Conservation (phyloP, 768 basidiomycete genomes). For the Lentinus tigrinus region DNA sequence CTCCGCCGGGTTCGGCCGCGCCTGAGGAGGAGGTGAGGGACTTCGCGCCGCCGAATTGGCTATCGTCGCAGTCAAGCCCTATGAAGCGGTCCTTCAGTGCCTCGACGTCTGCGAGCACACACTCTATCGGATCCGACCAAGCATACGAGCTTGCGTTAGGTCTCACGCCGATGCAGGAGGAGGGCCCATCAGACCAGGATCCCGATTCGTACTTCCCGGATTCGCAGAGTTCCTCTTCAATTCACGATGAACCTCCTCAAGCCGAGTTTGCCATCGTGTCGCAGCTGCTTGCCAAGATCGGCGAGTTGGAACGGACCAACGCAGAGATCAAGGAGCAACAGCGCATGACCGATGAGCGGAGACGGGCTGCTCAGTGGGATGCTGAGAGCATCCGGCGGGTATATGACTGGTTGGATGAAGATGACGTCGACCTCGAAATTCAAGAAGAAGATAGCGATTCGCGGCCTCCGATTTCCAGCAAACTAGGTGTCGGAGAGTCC, state of each 20-base stretch:
- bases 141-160: background rate
- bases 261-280: slow-evolving; percentile 53
- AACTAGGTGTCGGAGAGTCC: slow-evolving; percentile 9
- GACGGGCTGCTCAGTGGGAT: slow-evolving; percentile 71
- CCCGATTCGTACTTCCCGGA: slow-evolving; percentile 21
- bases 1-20: slow-evolving; percentile 2
- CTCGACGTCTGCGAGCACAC: background rate
- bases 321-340: slow-evolving; percentile 65
- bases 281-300: slow-evolving; percentile 71
- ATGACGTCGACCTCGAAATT: slow-evolving; percentile 48
- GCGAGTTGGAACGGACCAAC: slow-evolving; percentile 76
- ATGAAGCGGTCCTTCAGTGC: slow-evolving; percentile 2
- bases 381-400: slow-evolving; percentile 66
- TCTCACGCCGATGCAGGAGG: slow-evolving; percentile 1
- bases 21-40: slow-evolving; percentile 19
- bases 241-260: slow-evolving; percentile 26
- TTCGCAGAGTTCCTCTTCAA: background rate
- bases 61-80: slow-evolving; percentile 9
- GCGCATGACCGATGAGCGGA: slow-evolving; percentile 53
- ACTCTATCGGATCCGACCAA: background rate
- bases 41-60: slow-evolving; percentile 26
- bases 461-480: background rate
- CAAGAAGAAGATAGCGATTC: slow-evolving; percentile 34
- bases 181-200: background rate
- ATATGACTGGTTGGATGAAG: slow-evolving; percentile 66